Evolutionary conservation across 148 eudicot species (phyloP).

Genomic region (Arbutus unedo): DNA sequence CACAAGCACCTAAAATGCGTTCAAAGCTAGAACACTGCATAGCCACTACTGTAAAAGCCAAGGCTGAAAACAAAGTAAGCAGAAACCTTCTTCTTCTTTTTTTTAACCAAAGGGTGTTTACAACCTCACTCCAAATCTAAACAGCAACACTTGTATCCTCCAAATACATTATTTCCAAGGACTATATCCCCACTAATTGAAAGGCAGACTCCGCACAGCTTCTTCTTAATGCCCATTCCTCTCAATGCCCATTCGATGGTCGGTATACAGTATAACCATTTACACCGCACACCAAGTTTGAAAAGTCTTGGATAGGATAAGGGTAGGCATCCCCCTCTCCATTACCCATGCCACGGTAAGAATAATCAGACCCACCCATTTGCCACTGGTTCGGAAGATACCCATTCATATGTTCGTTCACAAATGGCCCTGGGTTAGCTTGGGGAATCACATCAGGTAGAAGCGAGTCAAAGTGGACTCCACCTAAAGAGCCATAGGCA

Average conservation of each 20-base stretch:
- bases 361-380: slow-evolving; percentile 44
- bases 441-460: slow-evolving; percentile 51
- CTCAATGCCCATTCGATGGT: slow-evolving; percentile 71
- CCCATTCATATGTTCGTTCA: slow-evolving; percentile 67
- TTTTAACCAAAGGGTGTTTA: slow-evolving; percentile 18
- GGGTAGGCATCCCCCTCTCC: slow-evolving; percentile 56
- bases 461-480: slow-evolving; percentile 35
- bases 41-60: not conserved
- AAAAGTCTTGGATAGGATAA: slow-evolving; percentile 55
- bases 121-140: slow-evolving; percentile 36
- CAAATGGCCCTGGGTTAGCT: slow-evolving; percentile 38
- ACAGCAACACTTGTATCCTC: slow-evolving; percentile 12
- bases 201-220: not conserved
- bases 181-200: not conserved
- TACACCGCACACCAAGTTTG: slow-evolving; percentile 53
- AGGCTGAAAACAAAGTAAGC: slow-evolving; percentile 9
- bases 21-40: not conserved
- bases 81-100: slow-evolving; percentile 9
- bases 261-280: slow-evolving; percentile 67
- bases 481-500: slow-evolving; percentile 39
- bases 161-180: slow-evolving; percentile 27
- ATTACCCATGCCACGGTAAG: slow-evolving; percentile 36
- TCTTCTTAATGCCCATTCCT: slow-evolving; percentile 5
- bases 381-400: slow-evolving; percentile 57
- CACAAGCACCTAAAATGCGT: not conserved